Evolutionary conservation across 176 grass and related monocot genomes (phyloP).

Genomic region (barley (Hordeum vulgare)): MorexV3_pseudomolecules_assembly NC_058519.1:637731945-637732444

Average conservation of each 20-base stretch:
- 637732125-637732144: not conserved
- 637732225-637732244: not conserved
- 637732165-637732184: conserved; percentile 3
- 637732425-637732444: too few species aligned
- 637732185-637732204: conserved; percentile 19
- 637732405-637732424: too few species aligned
- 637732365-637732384: too few species aligned
- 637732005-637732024: too few species aligned
- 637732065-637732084: too few species aligned
- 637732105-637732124: too few species aligned
- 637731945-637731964: not conserved
- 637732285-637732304: not conserved
- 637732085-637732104: too few species aligned
- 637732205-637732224: not conserved
- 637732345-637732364: too few species aligned
- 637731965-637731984: not conserved
- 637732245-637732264: not conserved
- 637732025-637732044: too few species aligned
- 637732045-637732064: too few species aligned
- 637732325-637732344: not conserved
- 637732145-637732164: not conserved
- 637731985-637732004: too few species aligned
- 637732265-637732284: not conserved
- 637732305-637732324: not conserved
- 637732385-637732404: too few species aligned